Evolutionary conservation across 352 stramenopile species (phyloP), one percentile per base, ranked within the genome.

Genomic region (Pythium chondricola): DNA sequence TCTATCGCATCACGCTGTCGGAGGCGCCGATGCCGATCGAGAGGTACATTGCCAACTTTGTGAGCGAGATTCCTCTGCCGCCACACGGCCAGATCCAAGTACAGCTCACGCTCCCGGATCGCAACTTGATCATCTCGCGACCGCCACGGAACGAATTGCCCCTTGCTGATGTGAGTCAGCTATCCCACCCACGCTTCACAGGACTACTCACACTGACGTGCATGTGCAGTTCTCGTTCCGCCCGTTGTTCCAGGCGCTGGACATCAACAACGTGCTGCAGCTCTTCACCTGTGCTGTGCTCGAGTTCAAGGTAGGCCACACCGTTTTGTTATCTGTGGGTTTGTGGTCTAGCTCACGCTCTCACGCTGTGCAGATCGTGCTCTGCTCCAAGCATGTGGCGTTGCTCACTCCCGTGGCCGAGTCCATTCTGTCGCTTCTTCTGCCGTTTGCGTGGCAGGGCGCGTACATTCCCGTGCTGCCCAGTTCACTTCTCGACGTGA

Each of bases 11-110:
- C 27, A 88, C 79, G 11, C 52, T 93, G 8, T 91, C 79, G 0
- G 78, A 95, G 37, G 83, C 93, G 0, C 92, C 94, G 1, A 87
- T 98, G 57, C 95, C 95, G 0, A 88, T 99, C 30, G 95, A 99
- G 63, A 67, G 95, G 32, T 99, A 98, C 60, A 96, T 99, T 48
- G 69, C 82, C 13, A 98, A 98, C 57, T 98, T 99, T 63, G 89
- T 97, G 42, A 74, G 70, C 32, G 95, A 99, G 71, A 93, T 98
- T 24, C 95, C 96, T 11, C 68, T 98, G 26, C 96, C 96, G 6
- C 95, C 95, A 5, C 93, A 76, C 6, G 78, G 81, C 5, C 77
- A 93, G 52, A 88, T 97, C 25, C 75, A 96, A 72, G 91, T 98
- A 1, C 74, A 95, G 50, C 83, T 95, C 46, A 78, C 83, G 4